Percentiles rank a stretch among this genome's conserved stretches.
These are phyloP conservation scores for Galerina sulciceps DNA, from an alignment of 768 basidiomycete genomes.

Conservation along the genomic window DNA sequence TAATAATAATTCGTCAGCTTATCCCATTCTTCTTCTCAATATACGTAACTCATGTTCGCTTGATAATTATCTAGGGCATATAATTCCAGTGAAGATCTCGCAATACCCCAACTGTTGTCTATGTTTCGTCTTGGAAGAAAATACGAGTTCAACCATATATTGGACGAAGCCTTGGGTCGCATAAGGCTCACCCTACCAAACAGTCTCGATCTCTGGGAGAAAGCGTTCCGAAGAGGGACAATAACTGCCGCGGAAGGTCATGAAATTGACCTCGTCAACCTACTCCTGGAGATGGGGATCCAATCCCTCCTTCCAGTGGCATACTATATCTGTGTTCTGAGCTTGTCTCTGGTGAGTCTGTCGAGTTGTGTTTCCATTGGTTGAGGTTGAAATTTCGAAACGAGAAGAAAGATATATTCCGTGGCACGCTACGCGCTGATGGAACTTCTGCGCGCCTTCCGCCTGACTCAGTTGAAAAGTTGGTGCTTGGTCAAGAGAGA, in stretches of 20 bases:
- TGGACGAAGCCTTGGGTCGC: not conserved
- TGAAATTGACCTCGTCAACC: not conserved
- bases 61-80: not conserved
- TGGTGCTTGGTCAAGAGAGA: not conserved
- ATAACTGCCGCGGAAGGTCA: not conserved
- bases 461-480: not conserved
- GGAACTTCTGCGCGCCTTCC: not conserved
- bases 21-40: not conserved
- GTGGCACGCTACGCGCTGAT: not conserved
- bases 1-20: not conserved
- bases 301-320: not conserved
- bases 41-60: not conserved
- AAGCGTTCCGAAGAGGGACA: not conserved
- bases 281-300: not conserved
- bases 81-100: not conserved
- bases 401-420: not conserved
- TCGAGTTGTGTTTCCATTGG: not conserved
- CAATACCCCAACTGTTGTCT: not conserved
- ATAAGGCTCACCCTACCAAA: not conserved
- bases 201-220: not conserved
- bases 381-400: not conserved
- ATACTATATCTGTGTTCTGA: not conserved
- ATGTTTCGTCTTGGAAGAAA: conserved; percentile 7
- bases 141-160: not conserved
- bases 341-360: not conserved